A percentile compares a stretch with the other conserved stretches of the same genome.
phyloP scores from a whole-genome alignment of 371 early-diverging fungal genomes.

The Mucor saturninus region DNA sequence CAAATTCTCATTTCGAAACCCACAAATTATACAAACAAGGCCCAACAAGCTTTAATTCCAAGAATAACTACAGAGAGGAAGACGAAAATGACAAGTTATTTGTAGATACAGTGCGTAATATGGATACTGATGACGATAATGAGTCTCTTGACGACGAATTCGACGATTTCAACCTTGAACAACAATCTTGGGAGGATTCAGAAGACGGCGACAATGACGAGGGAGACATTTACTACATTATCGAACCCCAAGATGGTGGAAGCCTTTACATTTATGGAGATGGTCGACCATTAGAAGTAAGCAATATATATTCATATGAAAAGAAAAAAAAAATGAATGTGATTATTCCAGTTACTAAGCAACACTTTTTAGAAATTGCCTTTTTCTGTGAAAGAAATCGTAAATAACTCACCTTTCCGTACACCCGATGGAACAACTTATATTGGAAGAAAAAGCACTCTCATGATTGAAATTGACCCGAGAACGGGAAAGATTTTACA shows the following conservation, averaged over 20 bases:
- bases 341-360: not conserved
- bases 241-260: conserved; percentile 81
- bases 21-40: conserved; percentile 19
- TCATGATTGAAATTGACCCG: conserved; percentile 76
- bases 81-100: conserved; percentile 14
- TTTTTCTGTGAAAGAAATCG: conserved; percentile 73
- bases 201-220: conserved; percentile 22
- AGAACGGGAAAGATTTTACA: conserved; percentile 65
- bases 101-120: conserved; percentile 14
- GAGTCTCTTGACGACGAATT: conserved; percentile 14
- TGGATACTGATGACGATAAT: conserved; percentile 4
- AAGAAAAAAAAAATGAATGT: no score
- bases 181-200: conserved; percentile 31
- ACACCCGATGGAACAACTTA: conserved; percentile 65
- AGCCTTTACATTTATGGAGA: conserved; percentile 68
- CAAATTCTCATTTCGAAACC: conserved; percentile 28
- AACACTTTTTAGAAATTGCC: conserved; percentile 63
- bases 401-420: conserved; percentile 63
- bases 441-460: conserved; percentile 69
- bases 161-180: conserved; percentile 12
- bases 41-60: not conserved
- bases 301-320: not conserved
- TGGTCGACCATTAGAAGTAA: conserved; percentile 61
- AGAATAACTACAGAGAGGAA: conserved; percentile 3
- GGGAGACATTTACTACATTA: conserved; percentile 63